Base-by-base conservation (phyloP, 140 eudicot genomes). In the Oenanthe javanica region DNA sequence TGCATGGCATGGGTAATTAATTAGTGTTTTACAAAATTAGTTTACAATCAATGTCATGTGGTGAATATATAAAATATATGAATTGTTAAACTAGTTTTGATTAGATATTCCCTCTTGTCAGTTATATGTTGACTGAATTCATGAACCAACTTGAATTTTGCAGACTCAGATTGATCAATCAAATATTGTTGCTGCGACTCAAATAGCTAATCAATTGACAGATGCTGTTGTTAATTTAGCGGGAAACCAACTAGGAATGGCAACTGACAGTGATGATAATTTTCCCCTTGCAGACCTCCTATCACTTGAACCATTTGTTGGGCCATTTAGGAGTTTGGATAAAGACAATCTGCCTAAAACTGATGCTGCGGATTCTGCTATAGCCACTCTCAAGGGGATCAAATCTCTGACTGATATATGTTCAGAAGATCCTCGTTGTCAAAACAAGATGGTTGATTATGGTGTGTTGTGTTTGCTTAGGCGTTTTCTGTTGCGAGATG, bases 361-460 rank as follows among this genome's bases (percentile, higher is more conserved):
- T 18, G 84, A 84, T 61, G 97, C 94, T 83, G 93, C 88, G 66
- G 97, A 96, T 82, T 89, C 97, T 46, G 97, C 98, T 80, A 73
- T 89, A 57, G 99, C 96, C 57, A 93, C 99, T 27, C 90, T 96
- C 42, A 96, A 93, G 80, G 99, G 99, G 76, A 91, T 96, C 78
- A 96, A 96, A 93, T 88, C 96, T 19, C 83, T 96, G 89, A 85
- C 99, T 23, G 99, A 96, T 80, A 84, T 93, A n/a, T 93, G 97
- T 75, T 83, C 94, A 66, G 98, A 93, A n/a, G 97, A 96, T 81
- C 55, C 83, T 51, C 12, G 47, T 64, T 93, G 91, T 85, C 97
- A 89, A 81, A 75, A 84, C 79, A 96, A 81, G 82, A 86, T 93
- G 57, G 86, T 79, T 72, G 96, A 96, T 85, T 85, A 74, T 75